A percentile compares a stretch with the other conserved stretches of the same genome.
These are phyloP conservation scores for Carex kokanica DNA, from an alignment of 176 grass and related monocot species.

Conservation along the genomic window DNA sequence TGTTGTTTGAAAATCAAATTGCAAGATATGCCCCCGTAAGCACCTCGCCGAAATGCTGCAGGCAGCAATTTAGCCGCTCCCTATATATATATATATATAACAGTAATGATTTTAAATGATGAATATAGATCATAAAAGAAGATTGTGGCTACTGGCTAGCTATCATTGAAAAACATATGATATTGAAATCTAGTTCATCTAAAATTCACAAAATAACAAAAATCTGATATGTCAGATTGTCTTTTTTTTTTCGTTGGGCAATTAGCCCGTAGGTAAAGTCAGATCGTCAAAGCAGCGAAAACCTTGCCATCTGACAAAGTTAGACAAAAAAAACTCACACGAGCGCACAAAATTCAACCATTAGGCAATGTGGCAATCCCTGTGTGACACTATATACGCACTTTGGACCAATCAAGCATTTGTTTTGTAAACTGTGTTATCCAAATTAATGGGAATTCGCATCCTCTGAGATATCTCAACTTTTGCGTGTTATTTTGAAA, in stretches of 20 bases:
- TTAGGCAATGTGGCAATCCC: constrained; percentile 2
- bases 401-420: neutral
- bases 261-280: constrained; percentile 11
- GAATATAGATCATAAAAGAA: too few species aligned
- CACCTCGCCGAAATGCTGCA: too few species aligned
- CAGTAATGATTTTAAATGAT: too few species aligned
- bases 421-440: neutral
- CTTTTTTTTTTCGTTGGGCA: neutral
- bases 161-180: too few species aligned
- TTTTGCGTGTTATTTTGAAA: too few species aligned
- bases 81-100: too few species aligned
- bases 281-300: neutral
- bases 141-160: too few species aligned
- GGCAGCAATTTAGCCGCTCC: too few species aligned
- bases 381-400: neutral
- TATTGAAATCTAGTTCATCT: too few species aligned
- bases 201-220: neutral
- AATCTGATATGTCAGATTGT: neutral
- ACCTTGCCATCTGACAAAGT: constrained; percentile 20
- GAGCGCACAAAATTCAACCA: constrained; percentile 32
- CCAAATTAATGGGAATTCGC: neutral
- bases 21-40: too few species aligned
- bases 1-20: too few species aligned
- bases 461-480: too few species aligned
- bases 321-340: constrained; percentile 9